Conservation (phyloP, 768 basidiomycete genomes). For the Suillus fuscotomentosus region DNA sequence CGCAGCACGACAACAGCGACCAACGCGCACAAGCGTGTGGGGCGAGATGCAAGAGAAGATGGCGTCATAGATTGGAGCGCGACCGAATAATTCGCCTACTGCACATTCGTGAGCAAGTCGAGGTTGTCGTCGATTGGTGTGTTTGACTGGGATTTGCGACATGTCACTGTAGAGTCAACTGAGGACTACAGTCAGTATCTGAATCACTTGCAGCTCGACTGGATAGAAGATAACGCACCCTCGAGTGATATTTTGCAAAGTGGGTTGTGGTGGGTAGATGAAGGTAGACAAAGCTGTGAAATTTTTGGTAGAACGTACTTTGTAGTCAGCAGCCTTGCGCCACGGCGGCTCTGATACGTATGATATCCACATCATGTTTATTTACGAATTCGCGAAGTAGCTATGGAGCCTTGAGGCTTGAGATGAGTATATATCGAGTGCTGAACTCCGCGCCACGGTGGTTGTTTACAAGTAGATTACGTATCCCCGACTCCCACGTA, state of each 20-base stretch:
- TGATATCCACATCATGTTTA: not conserved
- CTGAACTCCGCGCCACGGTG: not conserved
- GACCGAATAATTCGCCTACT: slow-evolving; percentile 6
- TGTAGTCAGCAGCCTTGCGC: not conserved
- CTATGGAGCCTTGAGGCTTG: not conserved
- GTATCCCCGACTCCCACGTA: not conserved
- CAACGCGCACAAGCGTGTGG: slow-evolving; percentile 16
- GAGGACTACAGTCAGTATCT: not conserved
- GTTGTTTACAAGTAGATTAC: not conserved
- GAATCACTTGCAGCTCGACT: not conserved
- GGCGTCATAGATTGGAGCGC: slow-evolving; percentile 9
- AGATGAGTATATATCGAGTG: not conserved
- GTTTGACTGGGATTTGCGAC: not conserved
- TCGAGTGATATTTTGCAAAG: not conserved
- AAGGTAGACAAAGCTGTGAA: not conserved
- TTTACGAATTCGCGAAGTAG: not conserved
- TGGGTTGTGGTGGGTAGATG: not conserved
- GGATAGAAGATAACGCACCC: not conserved
- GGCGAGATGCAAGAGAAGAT: slow-evolving; percentile 17
- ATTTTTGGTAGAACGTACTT: not conserved
- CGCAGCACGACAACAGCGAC: slow-evolving; percentile 16
- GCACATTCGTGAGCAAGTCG: not conserved
- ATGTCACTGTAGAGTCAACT: not conserved
- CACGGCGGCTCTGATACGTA: not conserved
- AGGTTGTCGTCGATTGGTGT: not conserved